Evolutionary conservation across 106 monocot genomes (phyloP).

Genomic region (Dioscorea zingiberensis): DNA sequence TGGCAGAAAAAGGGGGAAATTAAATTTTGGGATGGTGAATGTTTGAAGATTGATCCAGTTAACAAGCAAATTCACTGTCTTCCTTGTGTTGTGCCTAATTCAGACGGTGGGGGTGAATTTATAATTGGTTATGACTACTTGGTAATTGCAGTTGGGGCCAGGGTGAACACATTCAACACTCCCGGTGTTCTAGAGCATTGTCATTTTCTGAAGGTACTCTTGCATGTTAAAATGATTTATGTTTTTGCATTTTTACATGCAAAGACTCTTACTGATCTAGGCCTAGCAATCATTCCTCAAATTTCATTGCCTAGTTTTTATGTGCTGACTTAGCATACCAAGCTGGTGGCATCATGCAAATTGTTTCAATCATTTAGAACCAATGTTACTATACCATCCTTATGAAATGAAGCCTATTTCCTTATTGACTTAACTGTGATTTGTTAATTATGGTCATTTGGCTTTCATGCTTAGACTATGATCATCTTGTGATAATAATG

Average conservation of each 20-base stretch:
- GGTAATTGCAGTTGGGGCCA: slow-evolving; percentile 50
- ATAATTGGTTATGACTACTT: slow-evolving; percentile 58
- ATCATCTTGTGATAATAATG: no score
- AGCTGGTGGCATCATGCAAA: no score
- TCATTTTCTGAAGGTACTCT: slow-evolving; percentile 60
- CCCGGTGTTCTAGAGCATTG: slow-evolving; percentile 67
- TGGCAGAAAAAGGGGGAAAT: slow-evolving; percentile 44
- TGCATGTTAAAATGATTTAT: neutral
- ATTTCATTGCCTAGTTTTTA: no score
- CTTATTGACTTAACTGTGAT: neutral
- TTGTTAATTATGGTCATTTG: neutral
- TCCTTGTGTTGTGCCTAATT: slow-evolving; percentile 38
- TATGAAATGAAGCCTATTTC: neutral
- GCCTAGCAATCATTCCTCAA: no score
- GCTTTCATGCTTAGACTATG: neutral
- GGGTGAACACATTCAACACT: slow-evolving; percentile 56
- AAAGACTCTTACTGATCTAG: no score
- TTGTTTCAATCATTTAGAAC: no score
- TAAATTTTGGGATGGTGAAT: slow-evolving; percentile 64
- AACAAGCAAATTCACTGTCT: slow-evolving; percentile 55
- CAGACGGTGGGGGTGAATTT: slow-evolving; percentile 60
- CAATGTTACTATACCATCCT: no score
- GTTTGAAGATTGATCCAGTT: slow-evolving; percentile 59
- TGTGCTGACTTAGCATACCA: no score
- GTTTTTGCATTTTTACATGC: no score